Percentiles rank a stretch among this genome's conserved stretches.
Evolutionary conservation across 192 early-diverging fungal species (phyloP).

Genomic region (Rhizoclosmatium sp.): DNA sequence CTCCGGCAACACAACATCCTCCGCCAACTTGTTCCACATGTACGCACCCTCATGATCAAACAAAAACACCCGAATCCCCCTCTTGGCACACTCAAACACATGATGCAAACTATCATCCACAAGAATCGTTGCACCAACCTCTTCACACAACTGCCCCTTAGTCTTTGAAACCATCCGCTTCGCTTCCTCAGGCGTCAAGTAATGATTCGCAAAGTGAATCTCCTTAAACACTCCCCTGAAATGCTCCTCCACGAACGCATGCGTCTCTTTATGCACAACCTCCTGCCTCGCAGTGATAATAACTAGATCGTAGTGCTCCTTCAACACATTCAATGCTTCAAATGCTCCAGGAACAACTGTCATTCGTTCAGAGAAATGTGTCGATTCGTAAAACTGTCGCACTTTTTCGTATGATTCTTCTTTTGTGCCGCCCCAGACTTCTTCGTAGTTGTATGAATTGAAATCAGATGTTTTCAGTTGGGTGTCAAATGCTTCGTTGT

Average conservation of each 20-base stretch:
- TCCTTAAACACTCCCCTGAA: conserved; percentile 69
- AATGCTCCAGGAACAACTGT: conserved; percentile 59
- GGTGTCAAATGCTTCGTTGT: conserved; percentile 63
- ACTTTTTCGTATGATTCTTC: conserved; percentile 52
- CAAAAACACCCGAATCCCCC: conserved; percentile 60
- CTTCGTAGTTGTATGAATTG: conserved; percentile 56
- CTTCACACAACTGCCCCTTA: conserved; percentile 63
- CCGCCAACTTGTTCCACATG: conserved; percentile 50
- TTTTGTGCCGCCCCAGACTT: conserved; percentile 64
- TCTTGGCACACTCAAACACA: conserved; percentile 58
- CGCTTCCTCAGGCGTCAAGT: conserved; percentile 59
- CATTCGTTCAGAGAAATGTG: conserved; percentile 58
- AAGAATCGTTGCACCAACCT: conserved; percentile 63
- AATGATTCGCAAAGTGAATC: conserved; percentile 70
- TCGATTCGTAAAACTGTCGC: conserved; percentile 62
- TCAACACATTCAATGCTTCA: conserved; percentile 63
- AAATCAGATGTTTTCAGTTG: conserved; percentile 55
- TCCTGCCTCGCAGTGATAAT: conserved; percentile 69
- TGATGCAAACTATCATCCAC: conserved; percentile 66
- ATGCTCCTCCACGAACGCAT: conserved; percentile 62
- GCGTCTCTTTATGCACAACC: conserved; percentile 63
- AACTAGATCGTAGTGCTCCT: conserved; percentile 59
- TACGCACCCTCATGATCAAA: conserved; percentile 65
- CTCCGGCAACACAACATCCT: conserved; percentile 45
- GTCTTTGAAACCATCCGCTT: conserved; percentile 60